Percentiles rank a stretch among this genome's conserved stretches.
Evolutionary conservation across 352 stramenopile species (phyloP).

Genomic region (Phytophthora pluvialis): DNA sequence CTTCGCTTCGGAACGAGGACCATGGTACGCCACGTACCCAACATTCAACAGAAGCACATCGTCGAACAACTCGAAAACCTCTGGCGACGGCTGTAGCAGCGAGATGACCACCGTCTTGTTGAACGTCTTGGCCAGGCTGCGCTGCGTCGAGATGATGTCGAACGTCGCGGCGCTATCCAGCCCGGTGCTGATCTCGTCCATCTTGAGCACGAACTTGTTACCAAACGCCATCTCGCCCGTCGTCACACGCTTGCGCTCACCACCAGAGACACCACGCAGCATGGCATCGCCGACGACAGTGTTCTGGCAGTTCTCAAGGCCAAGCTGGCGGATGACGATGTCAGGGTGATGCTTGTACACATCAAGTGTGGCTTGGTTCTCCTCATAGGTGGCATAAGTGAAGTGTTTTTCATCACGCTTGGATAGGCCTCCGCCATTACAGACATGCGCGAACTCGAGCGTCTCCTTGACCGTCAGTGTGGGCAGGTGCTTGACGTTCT

Average conservation of each 20-base stretch:
- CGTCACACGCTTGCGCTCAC: constrained; percentile 55
- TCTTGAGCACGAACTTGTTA: constrained; percentile 28
- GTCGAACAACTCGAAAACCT: constrained; percentile 93
- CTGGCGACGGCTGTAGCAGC: constrained; percentile 87
- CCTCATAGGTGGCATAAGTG: constrained; percentile 23
- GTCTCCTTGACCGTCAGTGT: constrained; percentile 54
- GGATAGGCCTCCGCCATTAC: constrained; percentile 29
- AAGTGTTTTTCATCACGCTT: constrained; percentile 30
- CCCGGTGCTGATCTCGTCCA: constrained; percentile 35
- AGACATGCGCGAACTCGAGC: constrained; percentile 48
- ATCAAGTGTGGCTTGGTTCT: constrained; percentile 32
- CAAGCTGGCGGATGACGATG: constrained; percentile 19
- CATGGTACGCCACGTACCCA: constrained; percentile 86
- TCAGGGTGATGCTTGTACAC: constrained; percentile 33
- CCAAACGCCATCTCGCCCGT: constrained; percentile 30
- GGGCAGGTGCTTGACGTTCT: constrained; percentile 72
- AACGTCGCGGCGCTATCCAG: constrained; percentile 30
- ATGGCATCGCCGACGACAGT: constrained; percentile 83
- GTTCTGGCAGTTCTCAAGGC: constrained; percentile 32
- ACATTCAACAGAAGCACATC: constrained; percentile 89
- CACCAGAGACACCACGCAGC: constrained; percentile 58
- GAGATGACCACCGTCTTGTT: constrained; percentile 62
- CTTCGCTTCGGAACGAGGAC: constrained; percentile 54
- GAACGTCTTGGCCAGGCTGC: constrained; percentile 39
- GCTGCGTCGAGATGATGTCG: constrained; percentile 44